These are phyloP conservation scores for Ajuga chamaepitys DNA, from an alignment of 257 asterid species.

Conservation along the genomic window DNA sequence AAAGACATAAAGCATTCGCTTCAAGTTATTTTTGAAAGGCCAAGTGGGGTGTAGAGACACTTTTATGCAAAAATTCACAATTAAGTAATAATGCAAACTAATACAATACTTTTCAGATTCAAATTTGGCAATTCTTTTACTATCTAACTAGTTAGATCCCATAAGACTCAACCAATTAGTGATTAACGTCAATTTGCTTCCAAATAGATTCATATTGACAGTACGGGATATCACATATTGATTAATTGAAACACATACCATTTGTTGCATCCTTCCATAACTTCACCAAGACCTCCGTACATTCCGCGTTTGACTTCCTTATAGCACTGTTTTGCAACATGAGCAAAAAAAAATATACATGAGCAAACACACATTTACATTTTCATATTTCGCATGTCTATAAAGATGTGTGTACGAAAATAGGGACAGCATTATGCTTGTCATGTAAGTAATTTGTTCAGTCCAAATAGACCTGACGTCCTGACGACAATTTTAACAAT, in stretches of 20 bases:
- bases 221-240: background rate
- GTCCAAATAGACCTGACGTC: too few species aligned
- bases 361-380: background rate
- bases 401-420: background rate
- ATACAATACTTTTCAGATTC: background rate
- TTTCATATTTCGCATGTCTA: background rate
- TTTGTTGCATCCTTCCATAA: slow-evolving; percentile 57
- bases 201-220: too few species aligned
- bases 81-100: background rate
- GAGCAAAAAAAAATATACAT: background rate
- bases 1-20: background rate
- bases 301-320: slow-evolving; percentile 61
- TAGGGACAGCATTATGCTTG: too few species aligned
- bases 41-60: background rate
- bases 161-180: too few species aligned
- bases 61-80: background rate
- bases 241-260: slow-evolving; percentile 45
- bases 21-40: background rate
- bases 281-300: slow-evolving; percentile 71
- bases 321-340: slow-evolving; percentile 54
- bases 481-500: too few species aligned
- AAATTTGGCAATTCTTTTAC: too few species aligned
- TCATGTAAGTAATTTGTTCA: too few species aligned
- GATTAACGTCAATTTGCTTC: too few species aligned
- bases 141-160: too few species aligned